Percentiles rank a stretch among this genome's conserved stretches.
These are phyloP conservation scores for Alternaria rosae DNA, from an alignment of 2,329 filamentous ascomycete species.

Conservation along the genomic window DNA sequence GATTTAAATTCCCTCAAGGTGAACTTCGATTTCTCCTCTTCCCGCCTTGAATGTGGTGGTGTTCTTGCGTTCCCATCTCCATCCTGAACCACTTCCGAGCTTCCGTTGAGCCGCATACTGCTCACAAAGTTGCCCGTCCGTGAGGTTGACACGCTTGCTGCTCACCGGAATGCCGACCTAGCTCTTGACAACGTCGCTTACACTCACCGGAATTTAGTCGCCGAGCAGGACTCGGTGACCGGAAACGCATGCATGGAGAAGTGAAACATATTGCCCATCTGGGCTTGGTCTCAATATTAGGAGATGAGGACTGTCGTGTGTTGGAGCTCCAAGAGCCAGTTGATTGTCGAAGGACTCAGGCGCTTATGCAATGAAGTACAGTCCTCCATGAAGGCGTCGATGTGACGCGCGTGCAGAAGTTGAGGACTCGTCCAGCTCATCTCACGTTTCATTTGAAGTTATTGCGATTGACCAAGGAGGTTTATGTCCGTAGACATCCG, in stretches of 20 bases:
- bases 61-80: rapidly evolving
- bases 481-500: rapidly evolving
- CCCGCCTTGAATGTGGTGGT: rapidly evolving
- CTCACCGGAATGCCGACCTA: neutral
- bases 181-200: neutral
- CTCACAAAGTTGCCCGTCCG: neutral
- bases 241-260: neutral
- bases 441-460: neutral
- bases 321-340: neutral
- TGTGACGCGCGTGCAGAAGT: neutral
- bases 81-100: too few relatives aligned
- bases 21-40: neutral
- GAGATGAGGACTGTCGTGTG: neutral
- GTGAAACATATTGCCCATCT: neutral
- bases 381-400: neutral
- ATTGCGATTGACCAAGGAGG: neutral
- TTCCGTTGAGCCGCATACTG: neutral
- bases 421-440: neutral
- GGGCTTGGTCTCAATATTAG: neutral
- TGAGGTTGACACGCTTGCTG: neutral
- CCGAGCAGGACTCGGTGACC: neutral
- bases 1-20: too few relatives aligned
- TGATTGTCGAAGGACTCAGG: neutral
- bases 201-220: neutral
- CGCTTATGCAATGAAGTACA: neutral